Evolutionary conservation across 2,329 filamentous ascomycete species (phyloP), one percentile per base, ranked within the genome.

Genomic region (Ascochyta viciae-villosae): DNA sequence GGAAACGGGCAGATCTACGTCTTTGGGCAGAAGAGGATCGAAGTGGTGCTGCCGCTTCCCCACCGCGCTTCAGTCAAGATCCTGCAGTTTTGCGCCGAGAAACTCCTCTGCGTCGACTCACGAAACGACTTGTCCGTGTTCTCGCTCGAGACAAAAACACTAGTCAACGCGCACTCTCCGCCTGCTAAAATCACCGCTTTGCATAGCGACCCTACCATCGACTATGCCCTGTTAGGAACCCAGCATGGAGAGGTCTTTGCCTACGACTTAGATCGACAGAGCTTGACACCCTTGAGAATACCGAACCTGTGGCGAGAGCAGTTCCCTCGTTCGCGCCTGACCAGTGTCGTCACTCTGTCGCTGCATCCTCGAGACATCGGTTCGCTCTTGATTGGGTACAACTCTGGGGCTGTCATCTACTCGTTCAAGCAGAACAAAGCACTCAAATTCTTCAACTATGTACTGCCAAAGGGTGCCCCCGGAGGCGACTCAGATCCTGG

Each of bases 351-450:
- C 16, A 89, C 89, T 15, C 80, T 99, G 70, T 86, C 92, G 57
- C 83, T 98, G 65, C 95, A 98, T 70, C 93, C 95, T 2, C 85
- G 92, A 66, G 95, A 99, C 72, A 91, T 98, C 62, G 95, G 95
- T 4, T 92, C 92, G 68, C 81, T 99, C 24, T 78, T 99, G 54
- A 90, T 99, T 54, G 93, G 89, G n/a, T 99, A 98, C 74, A 86
- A 86, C 0, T 87, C 94, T 63, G 95, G 95, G 13, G 92, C 91
- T 6, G 91, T 91, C 42, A 85, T 95, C 57, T 99, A 96, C 77
- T 96, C 92, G 3, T 96, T 99, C 82, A 98, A 99, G 78, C 90
- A 96, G 74, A 93, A 92, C 70, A 84, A 88, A 56, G 83, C 91
- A 0, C 80, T 87, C 42, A 89, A 90, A 61, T 96, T 87, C 76